Percentiles rank a stretch among this genome's conserved stretches.
These are phyloP conservation scores for Colletotrichum scovillei DNA, from an alignment of 2,329 filamentous ascomycete species.

Conservation along the genomic window DNA sequence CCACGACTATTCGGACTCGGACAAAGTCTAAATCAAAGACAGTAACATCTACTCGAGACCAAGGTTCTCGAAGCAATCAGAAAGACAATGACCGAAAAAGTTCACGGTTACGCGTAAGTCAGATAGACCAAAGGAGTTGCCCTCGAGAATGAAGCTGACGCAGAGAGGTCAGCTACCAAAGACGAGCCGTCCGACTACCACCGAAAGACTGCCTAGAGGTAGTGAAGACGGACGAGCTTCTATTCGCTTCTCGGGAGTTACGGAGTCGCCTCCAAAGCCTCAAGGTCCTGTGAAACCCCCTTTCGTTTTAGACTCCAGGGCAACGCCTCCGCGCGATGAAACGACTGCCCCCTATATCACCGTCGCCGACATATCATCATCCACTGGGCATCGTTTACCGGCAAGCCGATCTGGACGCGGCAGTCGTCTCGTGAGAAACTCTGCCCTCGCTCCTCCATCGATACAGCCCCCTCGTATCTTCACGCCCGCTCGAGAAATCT, in stretches of 20 bases:
- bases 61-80: background rate
- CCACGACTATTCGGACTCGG: background rate
- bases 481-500: conserved; percentile 7
- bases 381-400: background rate
- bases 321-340: background rate
- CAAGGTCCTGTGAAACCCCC: background rate
- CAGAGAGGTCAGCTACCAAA: background rate
- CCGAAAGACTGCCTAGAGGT: background rate
- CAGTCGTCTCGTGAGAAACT: no score
- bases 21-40: background rate
- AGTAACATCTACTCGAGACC: background rate
- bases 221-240: background rate
- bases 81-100: background rate
- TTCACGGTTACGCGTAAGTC: background rate
- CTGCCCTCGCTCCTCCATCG: background rate
- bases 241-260: background rate
- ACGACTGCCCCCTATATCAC: background rate
- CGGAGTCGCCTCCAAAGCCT: background rate
- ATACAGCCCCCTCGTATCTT: background rate
- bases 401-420: background rate
- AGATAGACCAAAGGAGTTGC: background rate
- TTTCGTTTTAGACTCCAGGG: background rate
- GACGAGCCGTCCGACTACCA: background rate
- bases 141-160: background rate
- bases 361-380: background rate